Evolutionary conservation across 768 basidiomycete species (phyloP), one percentile per base, ranked within the genome.

Genomic region (Leccinum incarnatum): DNA sequence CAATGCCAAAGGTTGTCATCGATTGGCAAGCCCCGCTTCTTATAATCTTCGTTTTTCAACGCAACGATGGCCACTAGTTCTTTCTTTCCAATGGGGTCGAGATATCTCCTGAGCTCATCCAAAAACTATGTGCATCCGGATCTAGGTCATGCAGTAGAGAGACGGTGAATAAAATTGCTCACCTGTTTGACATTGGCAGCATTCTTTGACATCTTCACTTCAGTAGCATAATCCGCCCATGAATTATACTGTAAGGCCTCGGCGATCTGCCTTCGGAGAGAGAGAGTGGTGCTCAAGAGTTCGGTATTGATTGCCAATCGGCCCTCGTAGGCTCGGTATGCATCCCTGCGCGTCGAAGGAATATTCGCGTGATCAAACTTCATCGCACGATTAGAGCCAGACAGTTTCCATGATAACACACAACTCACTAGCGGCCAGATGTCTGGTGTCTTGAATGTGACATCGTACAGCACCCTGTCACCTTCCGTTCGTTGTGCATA

Each of bases 171-270:
- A 19, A 23, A 23, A n/a, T 21, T 21, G 62, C 74, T 61, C 68
- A 84, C 88, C 49, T 83, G 75, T 64, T 78, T 70, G 12, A 90
- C 84, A 25, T 78, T 80, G 51, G 81, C 74, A 4, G 82, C 86
- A 46, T 76, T 81, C 74, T 91, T 92, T 63, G 87, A 82, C 90
- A 93, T 92, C 76, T 88, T 91, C 49, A 83, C 80, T 70, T 94
- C 91, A 2, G 91, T 91, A 46, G 85, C 75, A 70, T 88, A 93
- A 70, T 90, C 91, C 0, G 90, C 91, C 85, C 90, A 93, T 12
- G 84, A 91, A 32, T 82, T 73, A 69, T 93, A 94, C 11, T 82
- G 83, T 5, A 94, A 78, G 12, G 93, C 59, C 36, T 73, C 76
- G 2, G 88, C 86, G 51, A 89, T 85, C 65, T 85, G 72, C 37